phyloP scores from a whole-genome alignment of 805 yeast genomes.

The Grigorovia jiainica region DNA sequence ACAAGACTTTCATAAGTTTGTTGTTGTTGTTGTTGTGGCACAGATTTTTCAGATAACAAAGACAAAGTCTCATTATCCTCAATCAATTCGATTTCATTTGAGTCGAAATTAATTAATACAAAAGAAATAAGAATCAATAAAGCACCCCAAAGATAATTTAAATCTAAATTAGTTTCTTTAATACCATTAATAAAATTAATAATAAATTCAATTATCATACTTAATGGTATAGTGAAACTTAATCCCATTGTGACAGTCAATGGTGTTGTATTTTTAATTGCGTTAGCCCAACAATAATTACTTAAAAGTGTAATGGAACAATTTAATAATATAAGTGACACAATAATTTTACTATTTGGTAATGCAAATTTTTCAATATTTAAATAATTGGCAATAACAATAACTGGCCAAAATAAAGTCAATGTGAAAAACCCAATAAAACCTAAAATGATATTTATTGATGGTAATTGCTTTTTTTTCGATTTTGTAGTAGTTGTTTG shows the following conservation, averaged over 20 bases:
- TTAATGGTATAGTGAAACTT: constrained; percentile 85
- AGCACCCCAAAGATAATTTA: no score
- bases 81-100: no score
- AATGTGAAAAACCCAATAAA: constrained; percentile 80
- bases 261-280: constrained; percentile 83
- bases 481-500: constrained; percentile 37
- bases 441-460: constrained; percentile 69
- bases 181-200: constrained; percentile 32
- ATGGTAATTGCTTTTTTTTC: constrained; percentile 29
- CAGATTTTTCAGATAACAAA: no score
- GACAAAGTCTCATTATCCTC: no score
- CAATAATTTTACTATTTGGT: constrained; percentile 43
- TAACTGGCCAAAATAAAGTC: constrained; percentile 66
- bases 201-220: constrained; percentile 80
- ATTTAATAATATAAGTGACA: constrained; percentile 43
- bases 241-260: constrained; percentile 88
- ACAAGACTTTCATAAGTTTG: no score
- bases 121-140: no score
- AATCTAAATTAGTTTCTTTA: neutral
- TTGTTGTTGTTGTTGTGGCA: no score
- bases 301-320: constrained; percentile 69
- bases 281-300: constrained; percentile 89
- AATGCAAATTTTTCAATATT: constrained; percentile 60
- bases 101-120: no score
- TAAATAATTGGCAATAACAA: constrained; percentile 48